Percentiles rank a stretch among this genome's conserved stretches.
These are phyloP conservation scores for Stentor coeruleus DNA, from an alignment of 73 alveolate genomes.

Conservation along the genomic window DNA sequence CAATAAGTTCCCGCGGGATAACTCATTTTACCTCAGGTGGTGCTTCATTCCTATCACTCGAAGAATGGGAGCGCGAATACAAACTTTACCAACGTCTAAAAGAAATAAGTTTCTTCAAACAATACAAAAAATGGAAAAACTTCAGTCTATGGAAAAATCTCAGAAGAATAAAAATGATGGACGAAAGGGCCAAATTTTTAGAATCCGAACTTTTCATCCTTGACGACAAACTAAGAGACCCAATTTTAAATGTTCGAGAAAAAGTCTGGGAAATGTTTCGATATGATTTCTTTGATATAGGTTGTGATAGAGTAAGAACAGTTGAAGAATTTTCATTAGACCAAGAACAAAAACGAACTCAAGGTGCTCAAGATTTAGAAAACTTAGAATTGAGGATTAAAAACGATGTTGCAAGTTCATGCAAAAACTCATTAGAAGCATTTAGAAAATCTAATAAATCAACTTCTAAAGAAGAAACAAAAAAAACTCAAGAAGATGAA, in stretches of 20 bases:
- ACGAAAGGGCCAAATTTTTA: slow-evolving; percentile 57
- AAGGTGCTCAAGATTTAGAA: slow-evolving; percentile 45
- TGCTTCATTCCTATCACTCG: slow-evolving; percentile 43
- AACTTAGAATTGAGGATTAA: slow-evolving; percentile 59
- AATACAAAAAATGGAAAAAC: slow-evolving; percentile 66
- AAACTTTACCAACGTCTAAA: slow-evolving; percentile 52
- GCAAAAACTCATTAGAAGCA: slow-evolving; percentile 70
- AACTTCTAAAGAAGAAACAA: slow-evolving; percentile 54
- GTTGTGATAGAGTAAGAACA: slow-evolving; percentile 51
- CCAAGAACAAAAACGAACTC: slow-evolving; percentile 53
- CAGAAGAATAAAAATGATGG: slow-evolving; percentile 74
- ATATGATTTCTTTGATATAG: slow-evolving; percentile 63
- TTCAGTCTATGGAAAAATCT: slow-evolving; percentile 80
- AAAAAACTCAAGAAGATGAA: slow-evolving; percentile 47
- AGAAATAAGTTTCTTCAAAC: slow-evolving; percentile 64
- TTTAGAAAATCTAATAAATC: slow-evolving; percentile 73
- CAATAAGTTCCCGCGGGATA: slow-evolving; percentile 53
- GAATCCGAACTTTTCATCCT: slow-evolving; percentile 68
- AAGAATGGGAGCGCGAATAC: slow-evolving; percentile 60
- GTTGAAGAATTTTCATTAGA: slow-evolving; percentile 52
- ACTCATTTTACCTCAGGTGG: slow-evolving; percentile 54
- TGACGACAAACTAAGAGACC: slow-evolving; percentile 66
- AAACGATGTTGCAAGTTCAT: slow-evolving; percentile 49
- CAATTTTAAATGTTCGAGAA: slow-evolving; percentile 68
- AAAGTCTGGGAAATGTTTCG: slow-evolving; percentile 45